These are phyloP conservation scores for Glutinoglossum americanum DNA, from an alignment of 495 filamentous ascomycete species.

Conservation along the genomic window DNA sequence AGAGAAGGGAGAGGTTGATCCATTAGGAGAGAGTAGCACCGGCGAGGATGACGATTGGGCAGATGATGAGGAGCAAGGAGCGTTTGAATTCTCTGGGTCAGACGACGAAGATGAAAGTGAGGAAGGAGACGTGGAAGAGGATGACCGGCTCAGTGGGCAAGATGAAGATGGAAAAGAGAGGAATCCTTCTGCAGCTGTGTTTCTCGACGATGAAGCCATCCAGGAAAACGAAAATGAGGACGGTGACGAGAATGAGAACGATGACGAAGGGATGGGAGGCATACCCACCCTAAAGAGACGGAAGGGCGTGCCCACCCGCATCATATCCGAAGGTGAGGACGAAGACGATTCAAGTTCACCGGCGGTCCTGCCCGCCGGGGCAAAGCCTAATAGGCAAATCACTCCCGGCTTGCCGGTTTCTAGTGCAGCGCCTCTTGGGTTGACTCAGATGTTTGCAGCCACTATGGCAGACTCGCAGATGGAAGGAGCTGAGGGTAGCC, in stretches of 20 bases:
- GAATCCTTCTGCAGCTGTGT: constrained; percentile 13
- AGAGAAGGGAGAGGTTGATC: constrained; percentile 23
- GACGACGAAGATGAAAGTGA: constrained; percentile 28
- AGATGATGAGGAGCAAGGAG: constrained; percentile 28
- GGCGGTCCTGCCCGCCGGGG: not conserved
- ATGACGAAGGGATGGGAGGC: constrained; percentile 12
- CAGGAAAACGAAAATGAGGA: constrained; percentile 16
- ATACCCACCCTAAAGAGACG: constrained; percentile 9
- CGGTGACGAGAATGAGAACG: constrained; percentile 20
- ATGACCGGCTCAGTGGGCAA: constrained; percentile 14
- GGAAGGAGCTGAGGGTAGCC: constrained; percentile 9
- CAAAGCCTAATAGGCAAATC: constrained; percentile 4
- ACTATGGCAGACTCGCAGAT: constrained; percentile 51
- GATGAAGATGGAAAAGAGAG: constrained; percentile 15
- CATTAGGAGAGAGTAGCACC: constrained; percentile 36
- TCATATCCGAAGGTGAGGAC: constrained; percentile 32
- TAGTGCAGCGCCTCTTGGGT: constrained; percentile 33
- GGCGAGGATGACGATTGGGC: constrained; percentile 39
- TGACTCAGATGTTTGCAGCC: constrained; percentile 84
- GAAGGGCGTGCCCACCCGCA: constrained; percentile 21
- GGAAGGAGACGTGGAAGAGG: constrained; percentile 21
- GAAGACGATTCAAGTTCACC: constrained; percentile 16
- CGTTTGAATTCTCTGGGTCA: constrained; percentile 31
- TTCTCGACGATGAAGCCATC: constrained; percentile 21
- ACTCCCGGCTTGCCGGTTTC: constrained; percentile 16